These are phyloP conservation scores for Scleromitrula shiraiana DNA, from an alignment of 2,329 filamentous ascomycete species.

Conservation along the genomic window DNA sequence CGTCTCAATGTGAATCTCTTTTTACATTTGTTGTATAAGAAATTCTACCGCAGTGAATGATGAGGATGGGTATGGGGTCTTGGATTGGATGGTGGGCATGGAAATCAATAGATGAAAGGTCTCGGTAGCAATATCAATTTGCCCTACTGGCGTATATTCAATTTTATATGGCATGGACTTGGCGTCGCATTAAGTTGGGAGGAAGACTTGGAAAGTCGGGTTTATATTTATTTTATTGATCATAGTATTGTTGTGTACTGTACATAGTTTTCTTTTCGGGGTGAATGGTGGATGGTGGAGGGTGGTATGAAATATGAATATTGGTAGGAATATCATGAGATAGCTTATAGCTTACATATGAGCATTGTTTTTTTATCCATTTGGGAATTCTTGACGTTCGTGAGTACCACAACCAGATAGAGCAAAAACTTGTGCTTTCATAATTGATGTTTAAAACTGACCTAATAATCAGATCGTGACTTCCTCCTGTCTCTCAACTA, in stretches of 20 bases:
- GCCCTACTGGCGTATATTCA: conserved; percentile 7
- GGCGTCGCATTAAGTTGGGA: conserved; percentile 18
- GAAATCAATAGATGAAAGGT: conserved; percentile 1
- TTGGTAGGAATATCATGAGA: conserved; percentile 9
- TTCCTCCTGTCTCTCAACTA: too few species aligned
- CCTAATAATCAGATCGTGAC: too few species aligned
- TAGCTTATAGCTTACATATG: too few species aligned
- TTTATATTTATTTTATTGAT: conserved; percentile 12
- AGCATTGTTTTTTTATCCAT: too few species aligned
- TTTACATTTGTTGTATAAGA: conserved; percentile 95
- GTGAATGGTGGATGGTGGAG: conserved; percentile 2
- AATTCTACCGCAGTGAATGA: conserved; percentile 74
- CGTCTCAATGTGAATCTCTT: conserved; percentile 94
- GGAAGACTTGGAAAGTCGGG: conserved; percentile 5
- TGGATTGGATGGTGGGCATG: background rate
- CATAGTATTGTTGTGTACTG: conserved; percentile 24
- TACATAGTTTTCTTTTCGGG: conserved; percentile 23
- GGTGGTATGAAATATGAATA: conserved; percentile 13
- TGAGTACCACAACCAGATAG: too few species aligned
- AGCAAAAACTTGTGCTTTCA: too few species aligned
- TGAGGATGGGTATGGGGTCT: conserved; percentile 4
- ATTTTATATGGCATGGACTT: conserved; percentile 18
- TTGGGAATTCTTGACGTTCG: too few species aligned
- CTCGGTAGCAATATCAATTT: background rate
- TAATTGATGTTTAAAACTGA: too few species aligned